Evolutionary conservation across 2,329 filamentous ascomycete genomes (phyloP), one percentile per base, ranked within the genome.

Genomic region (Penicillium sp.): DNA sequence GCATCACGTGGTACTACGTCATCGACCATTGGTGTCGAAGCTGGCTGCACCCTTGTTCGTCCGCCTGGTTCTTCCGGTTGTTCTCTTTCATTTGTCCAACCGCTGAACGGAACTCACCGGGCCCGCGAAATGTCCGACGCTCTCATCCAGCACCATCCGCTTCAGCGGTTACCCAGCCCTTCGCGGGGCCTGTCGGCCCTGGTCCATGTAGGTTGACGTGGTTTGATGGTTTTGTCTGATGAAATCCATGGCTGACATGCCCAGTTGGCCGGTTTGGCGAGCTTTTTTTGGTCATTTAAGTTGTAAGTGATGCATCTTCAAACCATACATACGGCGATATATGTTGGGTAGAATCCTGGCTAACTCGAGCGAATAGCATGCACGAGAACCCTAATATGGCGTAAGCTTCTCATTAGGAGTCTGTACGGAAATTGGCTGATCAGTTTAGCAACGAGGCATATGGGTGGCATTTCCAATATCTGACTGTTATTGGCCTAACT

Each of bases 401-500:
- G 68, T 70, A 54, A 56, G 64, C 48, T n/a, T 17, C 35, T n/a
- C 29, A 19, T 19, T 29, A 29, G 20, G 16, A 28, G 28, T 26
- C 10, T 18, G 18, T 19, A 10, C 25, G n/a, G 10, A 17, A 9
- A 4, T 4, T 29, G 30, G 23, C 37, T 47, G 18, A 45, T 35
- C 4, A 33, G 6, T 18, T 6, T 16, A 78, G 72, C 28, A 80
- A 77, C 50, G 68, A 77, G 10, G 75, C 77, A 23, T 82, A 79
- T 60, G 80, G 80, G 51, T 82, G 79, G 78, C 79, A 83, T 56
- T 74, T 83, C 45, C 79, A 82, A 64, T 82, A 79, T 56, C 68
- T 83, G 15, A 83, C 80, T 44, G 79, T 81, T 51, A 75, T 83
- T 52, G 80, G 79, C 29, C 70, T 82, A 5, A 64, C 70, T 4